Evolutionary conservation across 2,329 filamentous ascomycete species (phyloP), one percentile per base, ranked within the genome.

Genomic region (Aspergillus ochraceus): DNA sequence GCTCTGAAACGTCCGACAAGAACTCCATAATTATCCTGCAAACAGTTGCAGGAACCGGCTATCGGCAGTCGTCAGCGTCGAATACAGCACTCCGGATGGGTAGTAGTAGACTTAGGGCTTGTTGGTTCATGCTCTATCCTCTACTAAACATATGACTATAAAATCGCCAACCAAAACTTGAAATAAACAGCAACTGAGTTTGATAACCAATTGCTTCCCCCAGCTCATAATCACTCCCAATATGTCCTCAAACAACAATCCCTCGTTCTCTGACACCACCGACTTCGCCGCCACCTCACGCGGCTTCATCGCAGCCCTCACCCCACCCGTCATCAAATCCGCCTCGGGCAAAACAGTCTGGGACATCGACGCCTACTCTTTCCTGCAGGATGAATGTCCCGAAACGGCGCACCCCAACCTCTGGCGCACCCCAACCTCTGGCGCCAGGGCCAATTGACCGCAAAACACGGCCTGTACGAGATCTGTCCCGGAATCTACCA

Each of bases 401-500:
- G 12, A 58, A 0, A 75, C 70, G 0, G 74, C 68, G 3, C 67
- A 76, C 39, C 66, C 69, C 2, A 70, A 68, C 11, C 65, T 78
- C 30, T 78, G 76, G 76, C 65, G 74, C 17, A 76, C 39, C 66
- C 69, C 2, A 70, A 68, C 11, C 65, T 78, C 30, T 78, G 76
- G 76, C 65, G 74, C 17, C 75, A 78, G 57, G 67, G 62, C 5
- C 70, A 75, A 59, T 66, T 77, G 11, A 63, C 59, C 24, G 63
- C 60, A n/a, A 71, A 66, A 19, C 69, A 76, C 47, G 70, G 78
- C 0, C 68, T 80, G 1, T 80, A 69, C 63, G 61, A 74, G 47
- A 69, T 80, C 39, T 64, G 58, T 1, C 59, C 63, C 1, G 71
- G 71, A 17, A 75, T 80, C 14, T 79, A 78, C 60, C 77, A 80